A percentile compares a stretch with the other conserved stretches of the same genome.
Evolutionary conservation across 345 rosid species (phyloP).

Genomic region (Rubroshorea leprosula): DNA sequence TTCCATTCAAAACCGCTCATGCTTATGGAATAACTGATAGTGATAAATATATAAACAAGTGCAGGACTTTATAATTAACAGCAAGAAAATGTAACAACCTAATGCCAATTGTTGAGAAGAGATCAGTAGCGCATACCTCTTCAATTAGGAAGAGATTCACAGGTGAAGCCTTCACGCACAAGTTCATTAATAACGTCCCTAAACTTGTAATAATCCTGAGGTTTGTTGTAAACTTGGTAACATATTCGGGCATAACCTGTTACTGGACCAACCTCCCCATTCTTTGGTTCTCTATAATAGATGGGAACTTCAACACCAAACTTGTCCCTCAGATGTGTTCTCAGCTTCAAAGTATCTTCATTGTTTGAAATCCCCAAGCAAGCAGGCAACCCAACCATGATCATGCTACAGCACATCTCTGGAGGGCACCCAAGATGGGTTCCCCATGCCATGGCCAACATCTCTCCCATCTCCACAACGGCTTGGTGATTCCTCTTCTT

Average conservation of each 20-base stretch:
- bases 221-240: constrained; percentile 76
- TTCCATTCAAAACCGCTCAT: too few relatives aligned
- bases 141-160: constrained; percentile 38
- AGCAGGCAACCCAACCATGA: constrained; percentile 85
- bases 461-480: constrained; percentile 75
- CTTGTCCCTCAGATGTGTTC: constrained; percentile 58
- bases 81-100: too few relatives aligned
- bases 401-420: constrained; percentile 77
- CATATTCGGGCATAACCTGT: constrained; percentile 86
- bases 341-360: constrained; percentile 46
- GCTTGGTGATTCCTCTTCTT: constrained; percentile 73
- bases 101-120: too few relatives aligned
- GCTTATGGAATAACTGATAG: too few relatives aligned
- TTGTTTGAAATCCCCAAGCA: constrained; percentile 49
- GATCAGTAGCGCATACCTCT: too few relatives aligned
- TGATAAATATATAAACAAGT: too few relatives aligned
- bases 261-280: constrained; percentile 42
- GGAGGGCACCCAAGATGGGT: constrained; percentile 80
- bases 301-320: constrained; percentile 77
- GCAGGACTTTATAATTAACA: too few relatives aligned
- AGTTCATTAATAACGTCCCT: constrained; percentile 56
- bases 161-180: constrained; percentile 49
- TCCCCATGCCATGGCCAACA: constrained; percentile 84
- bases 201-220: constrained; percentile 66
- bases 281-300: constrained; percentile 47